Percentiles rank a stretch among this genome's conserved stretches.
These are phyloP conservation scores for Mucor velutinosus DNA, from an alignment of 371 early-diverging fungal species.

Conservation along the genomic window DNA sequence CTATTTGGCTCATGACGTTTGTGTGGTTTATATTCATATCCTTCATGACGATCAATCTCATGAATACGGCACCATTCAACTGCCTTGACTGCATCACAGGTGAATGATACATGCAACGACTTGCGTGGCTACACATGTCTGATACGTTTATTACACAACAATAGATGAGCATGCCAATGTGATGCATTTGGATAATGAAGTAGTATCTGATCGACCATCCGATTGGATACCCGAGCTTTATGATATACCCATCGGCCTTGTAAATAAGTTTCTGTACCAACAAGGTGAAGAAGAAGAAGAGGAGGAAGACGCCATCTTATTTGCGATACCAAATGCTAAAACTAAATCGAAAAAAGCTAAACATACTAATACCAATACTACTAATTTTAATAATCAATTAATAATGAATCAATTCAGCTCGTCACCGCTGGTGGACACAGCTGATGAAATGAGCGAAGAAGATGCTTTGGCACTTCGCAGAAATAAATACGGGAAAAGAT, in stretches of 20 bases:
- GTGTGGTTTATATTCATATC: slow-evolving; percentile 72
- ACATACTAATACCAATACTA: neutral
- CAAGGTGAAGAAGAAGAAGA: slow-evolving; percentile 15
- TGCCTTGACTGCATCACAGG: slow-evolving; percentile 72
- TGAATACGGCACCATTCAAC: slow-evolving; percentile 70
- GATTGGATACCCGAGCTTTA: slow-evolving; percentile 74
- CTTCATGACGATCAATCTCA: slow-evolving; percentile 67
- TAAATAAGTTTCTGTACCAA: slow-evolving; percentile 62
- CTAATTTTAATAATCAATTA: neutral
- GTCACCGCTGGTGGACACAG: neutral
- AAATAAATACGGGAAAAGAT: slow-evolving; percentile 6
- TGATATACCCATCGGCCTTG: slow-evolving; percentile 72
- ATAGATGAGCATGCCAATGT: slow-evolving; percentile 66
- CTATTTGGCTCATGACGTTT: slow-evolving; percentile 71
- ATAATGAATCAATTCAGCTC: neutral
- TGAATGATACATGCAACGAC: slow-evolving; percentile 24
- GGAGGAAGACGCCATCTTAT: neutral
- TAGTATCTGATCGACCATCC: slow-evolving; percentile 42
- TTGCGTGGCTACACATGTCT: neutral
- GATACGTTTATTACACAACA: neutral
- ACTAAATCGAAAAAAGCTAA: neutral
- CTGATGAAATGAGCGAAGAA: slow-evolving; percentile 5
- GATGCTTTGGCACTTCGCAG: neutral
- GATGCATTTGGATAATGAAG: slow-evolving; percentile 39
- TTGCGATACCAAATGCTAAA: neutral